Evolutionary conservation across 1,139 yeast species (phyloP), one percentile per base, ranked within the genome.

Genomic region (Scheffersomyces stambukii): DNA sequence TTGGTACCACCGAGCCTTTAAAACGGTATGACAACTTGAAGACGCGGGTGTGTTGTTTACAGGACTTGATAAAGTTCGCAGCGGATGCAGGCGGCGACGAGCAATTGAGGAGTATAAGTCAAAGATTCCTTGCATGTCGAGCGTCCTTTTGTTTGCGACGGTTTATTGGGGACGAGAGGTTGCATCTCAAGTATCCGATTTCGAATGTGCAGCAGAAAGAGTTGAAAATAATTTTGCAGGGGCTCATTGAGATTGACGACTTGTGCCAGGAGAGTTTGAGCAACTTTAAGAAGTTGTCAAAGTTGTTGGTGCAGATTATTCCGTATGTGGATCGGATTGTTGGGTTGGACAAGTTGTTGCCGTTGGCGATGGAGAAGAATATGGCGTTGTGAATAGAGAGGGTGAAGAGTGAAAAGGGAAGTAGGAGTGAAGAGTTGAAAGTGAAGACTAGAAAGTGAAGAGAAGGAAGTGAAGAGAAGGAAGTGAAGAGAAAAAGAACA

Each of bases 141-240:
- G 46, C 54, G 19, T 52, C 64, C 3, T 59, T 64, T 36, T 39
- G 59, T 9, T 38, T 66, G 14, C 45, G 70, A 27, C 41, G 70
- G 31, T 54, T 60, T 25, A 45, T 64, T 12, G 61, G 60, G 25
- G 70, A 64, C 30, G 46, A 46, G 27, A 46, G 42, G 33, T 50
- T 64, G 18, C 38, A 54, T 9, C 45, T 46, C 25, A 46, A 44
- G 24, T 47, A 56, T 26, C 72, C 73, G 2, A 39, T 64, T 10
- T 54, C 66, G n/a, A 50, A 49, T 28, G 42, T 63, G 7, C 70
- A 64, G 36, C 53, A 52, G 30, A 49, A 50, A 18, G 74, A 67
- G 40, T 31, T 64, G 16, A 22, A 35, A 19, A 30, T 49, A 1
- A 39, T 60, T 6, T 37, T 64, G 17, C 25, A 37, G 3, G 70